A percentile compares a stretch with the other conserved stretches of the same genome.
Conservation (phyloP, 768 basidiomycete species). For the Dioszegia hungarica region DNA sequence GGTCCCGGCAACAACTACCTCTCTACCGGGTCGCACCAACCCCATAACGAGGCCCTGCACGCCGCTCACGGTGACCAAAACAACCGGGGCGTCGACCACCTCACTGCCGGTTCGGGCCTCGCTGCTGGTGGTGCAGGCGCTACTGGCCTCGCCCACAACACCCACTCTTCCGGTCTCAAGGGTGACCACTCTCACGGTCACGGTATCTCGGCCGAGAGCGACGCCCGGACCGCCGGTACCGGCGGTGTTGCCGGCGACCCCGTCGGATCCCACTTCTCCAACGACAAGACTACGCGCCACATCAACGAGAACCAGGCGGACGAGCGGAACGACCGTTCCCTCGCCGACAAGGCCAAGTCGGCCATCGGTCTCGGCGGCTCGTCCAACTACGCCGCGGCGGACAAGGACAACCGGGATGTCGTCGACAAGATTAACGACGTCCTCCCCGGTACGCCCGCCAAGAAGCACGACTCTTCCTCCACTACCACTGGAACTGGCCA, state of each 20-base stretch:
- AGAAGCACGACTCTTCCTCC: background rate
- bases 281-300: background rate
- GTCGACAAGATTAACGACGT: background rate
- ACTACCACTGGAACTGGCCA: too few species aligned
- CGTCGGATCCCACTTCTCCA: background rate
- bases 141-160: background rate
- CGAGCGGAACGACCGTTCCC: background rate
- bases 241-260: background rate
- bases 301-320: background rate
- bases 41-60: background rate
- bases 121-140: too few species aligned
- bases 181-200: background rate
- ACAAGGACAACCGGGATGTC: background rate
- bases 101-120: background rate
- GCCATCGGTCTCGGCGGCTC: background rate
- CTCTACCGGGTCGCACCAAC: background rate
- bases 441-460: slow-evolving; percentile 6
- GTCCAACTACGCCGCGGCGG: background rate
- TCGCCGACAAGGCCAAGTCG: background rate
- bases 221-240: background rate
- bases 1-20: slow-evolving; percentile 1
- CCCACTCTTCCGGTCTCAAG: background rate
- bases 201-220: background rate
- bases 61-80: background rate
- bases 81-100: background rate